Conservation (phyloP, 345 rosid genomes). For the thale cress (Arabidopsis thaliana) region DNA sequence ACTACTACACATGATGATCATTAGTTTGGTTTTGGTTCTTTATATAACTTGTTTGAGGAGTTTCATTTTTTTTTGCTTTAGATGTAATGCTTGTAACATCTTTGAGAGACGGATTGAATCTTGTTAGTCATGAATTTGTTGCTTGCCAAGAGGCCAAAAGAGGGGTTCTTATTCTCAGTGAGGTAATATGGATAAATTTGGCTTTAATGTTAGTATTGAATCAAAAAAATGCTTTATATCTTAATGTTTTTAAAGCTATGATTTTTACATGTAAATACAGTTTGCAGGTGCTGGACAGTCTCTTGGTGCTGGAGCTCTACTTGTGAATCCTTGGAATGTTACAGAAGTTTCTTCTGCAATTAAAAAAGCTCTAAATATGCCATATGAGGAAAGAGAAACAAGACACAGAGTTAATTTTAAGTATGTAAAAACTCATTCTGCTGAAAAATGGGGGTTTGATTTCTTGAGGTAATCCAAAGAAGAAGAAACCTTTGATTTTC, state of each 20-base stretch:
- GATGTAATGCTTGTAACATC: slow-evolving; percentile 96
- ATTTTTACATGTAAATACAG: slow-evolving; percentile 38
- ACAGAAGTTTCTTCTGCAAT: slow-evolving; percentile 91
- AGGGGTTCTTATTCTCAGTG: slow-evolving; percentile 97
- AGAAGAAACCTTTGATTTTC: background rate
- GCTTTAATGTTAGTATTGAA: no score
- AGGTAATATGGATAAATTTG: slow-evolving; percentile 46
- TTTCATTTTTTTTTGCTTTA: slow-evolving; percentile 39
- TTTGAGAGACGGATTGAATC: slow-evolving; percentile 98
- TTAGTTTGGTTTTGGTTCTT: background rate
- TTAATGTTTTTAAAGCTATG: no score
- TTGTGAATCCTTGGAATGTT: slow-evolving; percentile 93
- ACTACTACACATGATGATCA: background rate
- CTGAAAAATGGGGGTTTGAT: slow-evolving; percentile 92
- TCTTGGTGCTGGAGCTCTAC: slow-evolving; percentile 92
- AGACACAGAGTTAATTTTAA: slow-evolving; percentile 65
- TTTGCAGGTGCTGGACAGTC: slow-evolving; percentile 98
- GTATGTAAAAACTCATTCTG: slow-evolving; percentile 77
- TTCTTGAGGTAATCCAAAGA: slow-evolving; percentile 67
- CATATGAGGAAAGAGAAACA: slow-evolving; percentile 71
- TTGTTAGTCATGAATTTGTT: slow-evolving; percentile 93
- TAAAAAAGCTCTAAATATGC: slow-evolving; percentile 74
- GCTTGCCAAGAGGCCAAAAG: slow-evolving; percentile 91
- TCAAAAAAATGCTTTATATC: no score
- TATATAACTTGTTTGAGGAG: slow-evolving; percentile 2